A percentile compares a stretch with the other conserved stretches of the same genome.
These are phyloP conservation scores for Trichosphaerium sp. DNA, from an alignment of 78 protist species.

Conservation along the genomic window DNA sequence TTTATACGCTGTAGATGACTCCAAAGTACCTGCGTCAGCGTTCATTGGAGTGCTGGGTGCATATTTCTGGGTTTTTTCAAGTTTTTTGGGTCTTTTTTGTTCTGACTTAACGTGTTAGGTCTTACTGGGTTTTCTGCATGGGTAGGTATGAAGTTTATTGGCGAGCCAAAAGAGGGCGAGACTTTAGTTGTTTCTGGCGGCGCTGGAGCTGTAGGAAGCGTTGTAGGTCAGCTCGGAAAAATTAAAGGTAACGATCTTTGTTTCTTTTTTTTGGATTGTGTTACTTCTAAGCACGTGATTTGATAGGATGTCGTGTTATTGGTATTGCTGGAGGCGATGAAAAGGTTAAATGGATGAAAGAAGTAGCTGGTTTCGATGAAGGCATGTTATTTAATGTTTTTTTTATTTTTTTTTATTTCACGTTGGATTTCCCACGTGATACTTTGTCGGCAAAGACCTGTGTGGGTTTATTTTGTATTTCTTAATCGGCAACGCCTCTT, in stretches of 20 bases:
- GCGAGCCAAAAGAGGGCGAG: conserved; percentile 53
- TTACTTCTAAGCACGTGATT: no score
- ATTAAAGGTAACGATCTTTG: no score
- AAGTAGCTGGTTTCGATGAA: conserved; percentile 39
- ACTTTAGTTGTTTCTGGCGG: conserved; percentile 37
- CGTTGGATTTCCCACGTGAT: no score
- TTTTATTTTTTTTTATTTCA: no score
- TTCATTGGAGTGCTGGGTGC: no score
- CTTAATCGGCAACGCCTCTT: no score
- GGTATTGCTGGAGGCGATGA: conserved; percentile 45
- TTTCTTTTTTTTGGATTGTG: no score
- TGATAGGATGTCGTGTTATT: conserved; percentile 34
- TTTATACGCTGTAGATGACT: background rate
- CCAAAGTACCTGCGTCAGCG: background rate
- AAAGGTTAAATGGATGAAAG: conserved; percentile 9
- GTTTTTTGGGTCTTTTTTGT: no score
- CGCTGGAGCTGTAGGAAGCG: conserved; percentile 31
- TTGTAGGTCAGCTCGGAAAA: conserved; percentile 28
- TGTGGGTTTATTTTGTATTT: no score
- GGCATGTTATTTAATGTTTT: no score
- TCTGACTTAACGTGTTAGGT: conserved; percentile 14
- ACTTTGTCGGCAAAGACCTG: no score
- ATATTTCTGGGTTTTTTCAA: no score
- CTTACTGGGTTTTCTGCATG: conserved; percentile 49
- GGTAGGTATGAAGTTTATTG: conserved; percentile 11